Evolutionary conservation across 2,329 filamentous ascomycete species (phyloP), one percentile per base, ranked within the genome.

Genomic region (Trichoderma cornu-damae): DNA sequence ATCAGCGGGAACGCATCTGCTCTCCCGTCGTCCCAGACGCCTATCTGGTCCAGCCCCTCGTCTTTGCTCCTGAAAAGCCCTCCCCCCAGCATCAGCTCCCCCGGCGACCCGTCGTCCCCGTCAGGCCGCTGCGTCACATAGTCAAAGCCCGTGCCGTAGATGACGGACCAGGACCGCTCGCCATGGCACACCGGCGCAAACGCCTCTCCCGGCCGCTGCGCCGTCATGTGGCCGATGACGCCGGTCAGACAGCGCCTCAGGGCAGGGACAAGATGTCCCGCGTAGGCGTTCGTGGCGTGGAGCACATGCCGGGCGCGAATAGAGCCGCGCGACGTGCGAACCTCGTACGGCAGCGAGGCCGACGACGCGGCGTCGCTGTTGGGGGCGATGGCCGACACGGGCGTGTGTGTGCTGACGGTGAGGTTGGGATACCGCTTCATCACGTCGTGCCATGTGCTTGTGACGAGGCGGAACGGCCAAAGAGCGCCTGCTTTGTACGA

Each of bases 221-320:
- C 75, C 0, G 77, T 75, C 78, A 82, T 82, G 57, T 79, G 76
- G 4, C 70, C 77, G 3, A 77, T 68, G 0, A 74, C 59, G 0
- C 78, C 73, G 0, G 76, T 73, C n/a, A 81, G 64, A 40, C 72
- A 75, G 7, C 73, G 72, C 3, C 73, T 69, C 1, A 84, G 68
- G 0, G 71, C 73, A 0, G 81, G 79, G 2, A 84, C 63, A 1
- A 85, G 74, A 50, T 81, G 75, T 0, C 75, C 67, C 0, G 78
- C 73, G 61, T 79, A 79, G 4, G 72, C 80, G 60, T 86, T 85
- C 1, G 81, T 85, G 6, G 79, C 79, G 61, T 86, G 79, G 2
- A 85, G 72, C 1, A 86, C 70, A 52, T 84, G 76, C 0, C 70
- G 69, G 6, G 79, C 72, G 3, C 64, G 66, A 32, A 84, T 70